Percentiles rank a stretch among this genome's conserved stretches.
Evolutionary conservation across 78 protist species (phyloP).

Genomic region (Anaeramoeba flamelloides): DNA sequence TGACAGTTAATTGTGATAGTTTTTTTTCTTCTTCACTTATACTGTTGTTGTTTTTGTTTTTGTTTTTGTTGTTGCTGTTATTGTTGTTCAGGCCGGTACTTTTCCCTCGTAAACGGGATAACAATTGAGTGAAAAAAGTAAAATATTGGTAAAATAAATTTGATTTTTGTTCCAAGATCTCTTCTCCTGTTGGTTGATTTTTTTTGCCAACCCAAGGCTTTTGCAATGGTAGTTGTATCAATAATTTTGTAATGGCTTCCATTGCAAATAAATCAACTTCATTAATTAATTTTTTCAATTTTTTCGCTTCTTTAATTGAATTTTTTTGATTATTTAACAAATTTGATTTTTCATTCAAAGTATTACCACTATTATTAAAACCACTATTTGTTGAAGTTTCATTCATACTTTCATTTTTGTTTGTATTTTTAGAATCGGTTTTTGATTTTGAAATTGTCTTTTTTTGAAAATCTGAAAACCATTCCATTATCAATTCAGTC

Average conservation of each 20-base stretch:
- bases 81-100: too few relatives aligned
- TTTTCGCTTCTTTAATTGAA: background rate
- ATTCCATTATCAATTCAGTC: background rate
- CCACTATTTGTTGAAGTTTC: too few relatives aligned
- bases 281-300: background rate
- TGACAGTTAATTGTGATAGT: background rate
- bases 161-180: constrained; percentile 13
- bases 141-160: constrained; percentile 34
- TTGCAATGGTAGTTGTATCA: background rate
- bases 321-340: background rate
- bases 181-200: background rate
- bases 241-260: background rate
- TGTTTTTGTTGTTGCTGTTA: too few relatives aligned
- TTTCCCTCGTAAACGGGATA: constrained; percentile 16
- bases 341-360: too few relatives aligned
- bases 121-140: constrained; percentile 25
- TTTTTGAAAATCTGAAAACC: background rate
- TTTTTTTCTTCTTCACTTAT: background rate
- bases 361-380: too few relatives aligned
- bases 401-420: too few relatives aligned
- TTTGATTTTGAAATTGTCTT: background rate
- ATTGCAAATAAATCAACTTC: background rate
- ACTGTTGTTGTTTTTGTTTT: background rate
- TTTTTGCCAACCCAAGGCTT: background rate
- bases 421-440: background rate